phyloP scores from a whole-genome alignment of 148 eudicot genomes.

The Diospyros kaki region DNA sequence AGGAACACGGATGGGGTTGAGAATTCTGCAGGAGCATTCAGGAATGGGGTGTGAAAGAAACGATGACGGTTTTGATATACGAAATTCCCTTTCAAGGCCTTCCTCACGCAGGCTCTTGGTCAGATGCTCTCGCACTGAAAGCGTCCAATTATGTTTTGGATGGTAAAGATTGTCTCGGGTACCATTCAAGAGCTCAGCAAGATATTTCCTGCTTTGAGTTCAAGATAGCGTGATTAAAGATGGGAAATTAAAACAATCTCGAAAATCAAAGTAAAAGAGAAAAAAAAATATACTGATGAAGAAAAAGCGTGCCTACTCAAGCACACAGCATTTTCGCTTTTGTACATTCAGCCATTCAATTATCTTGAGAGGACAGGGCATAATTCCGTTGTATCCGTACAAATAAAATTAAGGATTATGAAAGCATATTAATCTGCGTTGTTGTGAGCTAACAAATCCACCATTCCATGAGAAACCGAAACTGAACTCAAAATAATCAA shows the following conservation, averaged over 20 bases:
- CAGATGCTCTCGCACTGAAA: conserved; percentile 67
- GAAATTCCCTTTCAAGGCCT: conserved; percentile 54
- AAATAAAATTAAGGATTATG: background rate
- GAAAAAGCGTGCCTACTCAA: background rate
- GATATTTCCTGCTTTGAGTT: conserved; percentile 53
- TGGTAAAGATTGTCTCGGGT: conserved; percentile 57
- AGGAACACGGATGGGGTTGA: conserved; percentile 31
- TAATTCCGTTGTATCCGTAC: no score
- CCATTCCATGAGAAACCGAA: background rate
- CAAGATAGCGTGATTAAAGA: conserved; percentile 5
- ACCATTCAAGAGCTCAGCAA: conserved; percentile 55
- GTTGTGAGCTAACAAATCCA: background rate
- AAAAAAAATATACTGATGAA: background rate
- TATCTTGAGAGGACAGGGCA: background rate
- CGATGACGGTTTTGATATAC: conserved; percentile 42
- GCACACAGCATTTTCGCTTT: background rate
- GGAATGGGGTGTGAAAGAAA: conserved; percentile 86
- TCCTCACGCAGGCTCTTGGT: conserved; percentile 68
- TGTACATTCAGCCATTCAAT: background rate
- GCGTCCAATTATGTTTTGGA: conserved; percentile 75
- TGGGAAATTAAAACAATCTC: background rate
- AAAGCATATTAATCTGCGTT: background rate
- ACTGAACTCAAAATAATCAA: background rate
- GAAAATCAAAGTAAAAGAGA: background rate
- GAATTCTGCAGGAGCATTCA: conserved; percentile 75